A percentile compares a stretch with the other conserved stretches of the same genome.
These are phyloP conservation scores for Lactifluus volemus DNA, from an alignment of 768 basidiomycete genomes.

Conservation along the genomic window DNA sequence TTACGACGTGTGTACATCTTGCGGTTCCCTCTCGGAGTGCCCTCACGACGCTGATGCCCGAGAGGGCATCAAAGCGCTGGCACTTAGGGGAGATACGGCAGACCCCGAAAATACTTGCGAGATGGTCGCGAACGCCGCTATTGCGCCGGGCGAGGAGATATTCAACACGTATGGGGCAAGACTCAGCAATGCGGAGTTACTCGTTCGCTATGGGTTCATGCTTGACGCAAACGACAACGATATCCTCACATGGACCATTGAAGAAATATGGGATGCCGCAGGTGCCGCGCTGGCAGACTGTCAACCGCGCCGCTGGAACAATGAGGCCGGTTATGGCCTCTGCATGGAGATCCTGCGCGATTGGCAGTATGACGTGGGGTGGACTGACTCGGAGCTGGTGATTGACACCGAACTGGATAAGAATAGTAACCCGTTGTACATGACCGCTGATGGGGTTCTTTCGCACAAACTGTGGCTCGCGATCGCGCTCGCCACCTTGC, in stretches of 20 bases:
- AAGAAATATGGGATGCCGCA: constrained; percentile 22
- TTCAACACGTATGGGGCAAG: constrained; percentile 74
- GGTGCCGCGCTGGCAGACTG: constrained; percentile 3
- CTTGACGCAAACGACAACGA: constrained; percentile 70
- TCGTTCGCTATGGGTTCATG: constrained; percentile 63
- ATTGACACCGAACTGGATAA: constrained; percentile 2
- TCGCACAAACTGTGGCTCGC: constrained; percentile 17
- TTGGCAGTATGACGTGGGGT: constrained; percentile 15
- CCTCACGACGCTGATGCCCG: constrained; percentile 44
- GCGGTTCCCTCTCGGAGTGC: constrained; percentile 62
- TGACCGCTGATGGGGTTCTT: constrained; percentile 18
- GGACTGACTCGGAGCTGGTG: constrained; percentile 16
- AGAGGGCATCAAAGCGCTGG: neutral
- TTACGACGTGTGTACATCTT: constrained; percentile 61
- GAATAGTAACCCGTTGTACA: constrained; percentile 4
- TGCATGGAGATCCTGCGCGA: constrained; percentile 16
- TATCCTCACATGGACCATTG: constrained; percentile 28
- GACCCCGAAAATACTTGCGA: constrained; percentile 34
- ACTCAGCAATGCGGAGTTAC: constrained; percentile 55
- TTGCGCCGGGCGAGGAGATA: constrained; percentile 46
- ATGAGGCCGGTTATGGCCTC: neutral
- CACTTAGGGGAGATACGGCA: neutral
- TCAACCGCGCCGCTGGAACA: constrained; percentile 1
- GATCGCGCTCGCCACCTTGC: constrained; percentile 8
- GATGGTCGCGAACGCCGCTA: constrained; percentile 53